Evolutionary conservation across 140 eudicot species (phyloP).

Genomic region (Oenanthe javanica): DNA sequence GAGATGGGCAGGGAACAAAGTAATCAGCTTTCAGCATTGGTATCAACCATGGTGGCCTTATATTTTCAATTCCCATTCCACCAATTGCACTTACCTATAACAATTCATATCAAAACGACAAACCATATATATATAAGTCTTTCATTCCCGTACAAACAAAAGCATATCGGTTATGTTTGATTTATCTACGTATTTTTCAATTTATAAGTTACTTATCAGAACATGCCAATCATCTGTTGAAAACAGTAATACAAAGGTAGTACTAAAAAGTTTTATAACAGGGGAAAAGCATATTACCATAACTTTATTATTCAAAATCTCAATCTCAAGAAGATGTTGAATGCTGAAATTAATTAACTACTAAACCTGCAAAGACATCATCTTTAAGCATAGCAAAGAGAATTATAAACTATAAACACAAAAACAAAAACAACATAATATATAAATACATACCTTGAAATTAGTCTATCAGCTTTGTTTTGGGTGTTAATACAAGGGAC

Average conservation of each 20-base stretch:
- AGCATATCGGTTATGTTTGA: too few relatives aligned
- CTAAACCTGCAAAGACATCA: neutral
- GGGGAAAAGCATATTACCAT: conserved; percentile 1
- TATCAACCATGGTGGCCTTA: conserved; percentile 65
- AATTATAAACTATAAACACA: neutral
- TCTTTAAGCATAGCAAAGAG: neutral
- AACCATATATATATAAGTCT: too few relatives aligned
- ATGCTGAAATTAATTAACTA: neutral
- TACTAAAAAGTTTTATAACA: neutral
- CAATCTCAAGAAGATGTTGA: neutral
- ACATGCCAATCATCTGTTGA: too few relatives aligned
- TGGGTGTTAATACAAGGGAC: too few relatives aligned
- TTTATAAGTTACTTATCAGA: too few relatives aligned
- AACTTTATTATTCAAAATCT: neutral
- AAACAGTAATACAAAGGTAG: too few relatives aligned
- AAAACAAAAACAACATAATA: neutral
- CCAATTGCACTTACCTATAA: conserved; percentile 49
- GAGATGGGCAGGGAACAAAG: conserved; percentile 53
- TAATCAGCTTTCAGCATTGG: conserved; percentile 60
- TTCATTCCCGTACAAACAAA: too few relatives aligned
- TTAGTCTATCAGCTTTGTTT: too few relatives aligned
- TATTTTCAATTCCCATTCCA: conserved; percentile 39
- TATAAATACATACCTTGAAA: neutral
- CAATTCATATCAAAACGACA: neutral
- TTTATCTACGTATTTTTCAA: too few relatives aligned